A percentile compares a stretch with the other conserved stretches of the same genome.
phyloP scores from a whole-genome alignment of 2,329 filamentous ascomycete genomes.

The Xylariaceae sp. region DNA sequence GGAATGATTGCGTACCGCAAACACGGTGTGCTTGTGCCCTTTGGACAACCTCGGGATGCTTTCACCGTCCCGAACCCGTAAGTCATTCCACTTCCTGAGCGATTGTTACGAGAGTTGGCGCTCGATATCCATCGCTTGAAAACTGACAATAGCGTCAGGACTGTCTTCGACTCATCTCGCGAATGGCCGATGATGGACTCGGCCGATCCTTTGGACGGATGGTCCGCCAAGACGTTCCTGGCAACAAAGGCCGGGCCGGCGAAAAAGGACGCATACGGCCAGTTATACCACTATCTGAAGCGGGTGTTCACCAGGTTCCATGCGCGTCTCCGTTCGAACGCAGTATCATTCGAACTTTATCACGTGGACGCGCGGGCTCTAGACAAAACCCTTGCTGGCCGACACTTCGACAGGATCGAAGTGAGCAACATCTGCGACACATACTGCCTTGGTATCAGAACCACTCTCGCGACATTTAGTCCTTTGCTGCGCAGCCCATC shows the following conservation, averaged over 20 bases:
- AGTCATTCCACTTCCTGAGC: not conserved
- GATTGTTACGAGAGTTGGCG: too few relatives aligned
- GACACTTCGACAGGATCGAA: slow-evolving; percentile 2
- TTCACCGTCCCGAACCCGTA: slow-evolving; percentile 6
- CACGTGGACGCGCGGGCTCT: slow-evolving; percentile 1
- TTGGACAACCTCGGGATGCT: slow-evolving; percentile 1
- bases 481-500: not conserved
- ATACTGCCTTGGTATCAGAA: not conserved
- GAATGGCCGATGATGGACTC: slow-evolving; percentile 7
- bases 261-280: slow-evolving; percentile 1
- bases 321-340: not conserved
- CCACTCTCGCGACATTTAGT: slow-evolving; percentile 3
- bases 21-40: slow-evolving; percentile 2
- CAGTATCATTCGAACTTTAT: slow-evolving; percentile 1
- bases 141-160: not conserved
- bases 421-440: slow-evolving; percentile 7
- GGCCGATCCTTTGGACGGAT: slow-evolving; percentile 2
- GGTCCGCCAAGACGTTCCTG: slow-evolving; percentile 1
- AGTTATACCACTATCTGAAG: slow-evolving; percentile 3
- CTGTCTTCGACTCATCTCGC: not conserved
- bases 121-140: too few relatives aligned
- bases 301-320: slow-evolving; percentile 1
- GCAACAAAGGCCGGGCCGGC: slow-evolving; percentile 3
- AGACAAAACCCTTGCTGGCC: not conserved
- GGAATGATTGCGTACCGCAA: slow-evolving; percentile 2